Percentiles rank a stretch among this genome's conserved stretches.
Evolutionary conservation across 2,329 filamentous ascomycete genomes (phyloP).

Genomic region (Madurella fahalii): DNA sequence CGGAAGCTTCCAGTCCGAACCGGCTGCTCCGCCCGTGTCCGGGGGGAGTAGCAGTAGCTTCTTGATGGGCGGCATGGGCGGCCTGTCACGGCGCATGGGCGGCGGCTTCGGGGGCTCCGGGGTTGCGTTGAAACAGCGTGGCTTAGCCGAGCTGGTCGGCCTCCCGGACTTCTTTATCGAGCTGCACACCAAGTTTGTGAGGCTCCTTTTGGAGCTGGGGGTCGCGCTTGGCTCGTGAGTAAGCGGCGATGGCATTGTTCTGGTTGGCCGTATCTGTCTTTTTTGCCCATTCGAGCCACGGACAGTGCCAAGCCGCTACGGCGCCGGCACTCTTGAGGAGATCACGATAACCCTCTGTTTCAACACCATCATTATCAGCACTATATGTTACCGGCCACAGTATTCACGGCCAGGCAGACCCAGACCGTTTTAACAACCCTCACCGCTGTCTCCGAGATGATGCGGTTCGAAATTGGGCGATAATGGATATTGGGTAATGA

Average conservation of each 20-base stretch:
- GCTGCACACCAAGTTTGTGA: constrained; percentile 60
- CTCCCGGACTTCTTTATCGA: constrained; percentile 66
- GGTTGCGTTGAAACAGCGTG: constrained; percentile 54
- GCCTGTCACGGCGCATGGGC: constrained; percentile 56
- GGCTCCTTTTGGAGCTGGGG: constrained; percentile 56
- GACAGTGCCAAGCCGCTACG: no score
- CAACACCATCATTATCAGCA: background rate
- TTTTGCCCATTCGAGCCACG: background rate
- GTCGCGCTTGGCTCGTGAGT: constrained; percentile 48
- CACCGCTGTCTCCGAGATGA: background rate
- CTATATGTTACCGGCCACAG: background rate
- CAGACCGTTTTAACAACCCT: background rate
- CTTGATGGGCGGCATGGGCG: constrained; percentile 49
- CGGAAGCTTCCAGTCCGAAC: constrained; percentile 33
- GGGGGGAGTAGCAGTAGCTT: constrained; percentile 50
- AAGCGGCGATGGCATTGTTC: background rate
- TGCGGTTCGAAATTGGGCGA: no score
- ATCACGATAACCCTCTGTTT: background rate
- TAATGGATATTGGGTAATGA: constrained; percentile 22
- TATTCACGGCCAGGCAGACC: background rate
- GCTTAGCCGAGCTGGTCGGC: constrained; percentile 62
- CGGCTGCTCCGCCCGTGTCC: constrained; percentile 18
- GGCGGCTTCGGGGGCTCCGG: constrained; percentile 51
- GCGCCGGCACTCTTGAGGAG: no score
- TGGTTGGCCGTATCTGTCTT: background rate